These are phyloP conservation scores for Oxyria digyna DNA, from an alignment of 148 eudicot species.

Conservation along the genomic window DNA sequence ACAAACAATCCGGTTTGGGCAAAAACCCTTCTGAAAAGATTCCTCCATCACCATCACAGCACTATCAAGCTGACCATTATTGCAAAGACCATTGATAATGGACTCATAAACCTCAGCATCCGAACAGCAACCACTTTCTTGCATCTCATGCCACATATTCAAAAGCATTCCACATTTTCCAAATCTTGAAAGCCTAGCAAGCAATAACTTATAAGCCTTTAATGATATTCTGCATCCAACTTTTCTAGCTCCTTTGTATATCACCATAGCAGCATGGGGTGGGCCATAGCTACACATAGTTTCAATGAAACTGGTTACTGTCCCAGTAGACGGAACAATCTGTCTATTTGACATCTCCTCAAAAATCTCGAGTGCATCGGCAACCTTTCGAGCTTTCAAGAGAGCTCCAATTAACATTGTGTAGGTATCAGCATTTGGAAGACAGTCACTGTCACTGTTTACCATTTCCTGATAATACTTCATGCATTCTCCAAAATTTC, in stretches of 20 bases:
- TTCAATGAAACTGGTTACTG: conserved; percentile 56
- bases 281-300: conserved; percentile 83
- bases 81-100: conserved; percentile 72
- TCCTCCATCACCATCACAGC: conserved; percentile 79
- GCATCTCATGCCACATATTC: conserved; percentile 79
- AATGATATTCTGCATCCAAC: conserved; percentile 50
- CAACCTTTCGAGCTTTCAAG: conserved; percentile 65
- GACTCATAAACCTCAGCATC: conserved; percentile 74
- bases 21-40: conserved; percentile 56
- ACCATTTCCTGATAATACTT: conserved; percentile 46
- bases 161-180: conserved; percentile 89
- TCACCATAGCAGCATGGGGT: conserved; percentile 82
- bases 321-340: conserved; percentile 56
- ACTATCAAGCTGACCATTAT: conserved; percentile 78
- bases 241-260: conserved; percentile 61
- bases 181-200: conserved; percentile 74
- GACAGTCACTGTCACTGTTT: conserved; percentile 29
- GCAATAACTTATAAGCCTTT: conserved; percentile 61
- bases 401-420: conserved; percentile 32
- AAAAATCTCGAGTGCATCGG: conserved; percentile 82
- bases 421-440: conserved; percentile 55
- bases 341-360: conserved; percentile 65
- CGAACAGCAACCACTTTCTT: conserved; percentile 51
- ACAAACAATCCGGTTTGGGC: conserved; percentile 65
- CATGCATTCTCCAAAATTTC: conserved; percentile 50